Evolutionary conservation across 1,284 basidiomycete genomes (phyloP).

Genomic region (Leccinum solheimii): DNA sequence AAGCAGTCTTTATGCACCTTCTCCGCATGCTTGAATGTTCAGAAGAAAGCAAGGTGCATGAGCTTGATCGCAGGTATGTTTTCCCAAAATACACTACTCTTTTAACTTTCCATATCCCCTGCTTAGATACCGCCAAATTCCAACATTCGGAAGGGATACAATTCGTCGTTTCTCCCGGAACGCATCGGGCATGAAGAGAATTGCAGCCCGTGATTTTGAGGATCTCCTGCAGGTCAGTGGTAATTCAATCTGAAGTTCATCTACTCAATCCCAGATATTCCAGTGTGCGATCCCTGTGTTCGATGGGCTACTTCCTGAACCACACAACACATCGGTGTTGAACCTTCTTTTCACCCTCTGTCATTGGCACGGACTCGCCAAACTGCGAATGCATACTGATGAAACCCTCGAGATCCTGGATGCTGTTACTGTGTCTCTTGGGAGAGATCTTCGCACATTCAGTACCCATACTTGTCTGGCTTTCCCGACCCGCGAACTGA

Average conservation of each 20-base stretch:
- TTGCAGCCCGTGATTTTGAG: slow-evolving; percentile 23
- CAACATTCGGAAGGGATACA: slow-evolving; percentile 8
- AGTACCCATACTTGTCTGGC: neutral
- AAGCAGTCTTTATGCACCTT: neutral
- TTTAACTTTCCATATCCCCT: neutral
- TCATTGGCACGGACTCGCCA: slow-evolving; percentile 16
- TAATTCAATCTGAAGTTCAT: neutral
- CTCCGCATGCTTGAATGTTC: neutral
- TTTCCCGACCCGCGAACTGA: slow-evolving; percentile 4
- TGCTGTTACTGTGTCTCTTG: neutral
- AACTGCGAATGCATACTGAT: neutral
- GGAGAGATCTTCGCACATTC: neutral
- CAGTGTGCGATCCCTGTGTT: slow-evolving; percentile 30
- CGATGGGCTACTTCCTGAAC: slow-evolving; percentile 11
- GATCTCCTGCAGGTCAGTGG: slow-evolving; percentile 16
- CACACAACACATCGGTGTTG: slow-evolving; percentile 14
- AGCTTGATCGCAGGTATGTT: neutral
- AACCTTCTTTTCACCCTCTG: slow-evolving; percentile 7
- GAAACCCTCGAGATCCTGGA: slow-evolving; percentile 3
- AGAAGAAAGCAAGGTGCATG: neutral
- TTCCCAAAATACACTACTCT: neutral
- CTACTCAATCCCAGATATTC: neutral
- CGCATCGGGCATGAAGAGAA: neutral
- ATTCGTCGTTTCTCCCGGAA: neutral
- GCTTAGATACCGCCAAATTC: neutral